phyloP scores from a whole-genome alignment of 805 yeast genomes.

The Yamadazyma phyllophila region DNA sequence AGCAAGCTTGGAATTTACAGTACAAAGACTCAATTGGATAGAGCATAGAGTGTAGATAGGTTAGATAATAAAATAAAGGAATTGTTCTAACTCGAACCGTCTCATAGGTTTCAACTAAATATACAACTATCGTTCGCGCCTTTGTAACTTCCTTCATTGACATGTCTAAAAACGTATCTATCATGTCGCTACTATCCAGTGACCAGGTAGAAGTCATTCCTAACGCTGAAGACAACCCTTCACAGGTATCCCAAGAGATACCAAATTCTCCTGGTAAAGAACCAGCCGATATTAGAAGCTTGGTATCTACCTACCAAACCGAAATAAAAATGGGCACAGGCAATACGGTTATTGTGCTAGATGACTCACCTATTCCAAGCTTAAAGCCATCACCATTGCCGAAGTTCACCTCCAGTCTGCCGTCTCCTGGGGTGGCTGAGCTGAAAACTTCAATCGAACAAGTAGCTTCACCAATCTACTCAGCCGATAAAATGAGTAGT shows the following conservation, averaged over 20 bases:
- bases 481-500: background rate
- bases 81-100: background rate
- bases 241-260: background rate
- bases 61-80: background rate
- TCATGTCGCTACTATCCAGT: constrained; percentile 26
- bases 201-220: background rate
- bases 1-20: constrained; percentile 73
- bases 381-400: constrained; percentile 11
- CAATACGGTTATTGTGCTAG: constrained; percentile 8
- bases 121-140: no score
- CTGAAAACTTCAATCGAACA: background rate
- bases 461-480: background rate
- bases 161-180: constrained; percentile 28
- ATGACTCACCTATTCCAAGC: constrained; percentile 7
- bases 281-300: constrained; percentile 5
- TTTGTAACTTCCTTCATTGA: no score
- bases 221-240: background rate
- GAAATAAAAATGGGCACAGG: constrained; percentile 17
- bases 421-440: background rate
- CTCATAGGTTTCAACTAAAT: no score
- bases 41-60: constrained; percentile 44
- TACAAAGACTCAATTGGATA: constrained; percentile 65
- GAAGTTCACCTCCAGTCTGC: background rate
- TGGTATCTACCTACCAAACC: constrained; percentile 35
- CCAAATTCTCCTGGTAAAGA: background rate